These are phyloP conservation scores for Xylaria polymorpha DNA, from an alignment of 2,329 filamentous ascomycete species.

Conservation along the genomic window DNA sequence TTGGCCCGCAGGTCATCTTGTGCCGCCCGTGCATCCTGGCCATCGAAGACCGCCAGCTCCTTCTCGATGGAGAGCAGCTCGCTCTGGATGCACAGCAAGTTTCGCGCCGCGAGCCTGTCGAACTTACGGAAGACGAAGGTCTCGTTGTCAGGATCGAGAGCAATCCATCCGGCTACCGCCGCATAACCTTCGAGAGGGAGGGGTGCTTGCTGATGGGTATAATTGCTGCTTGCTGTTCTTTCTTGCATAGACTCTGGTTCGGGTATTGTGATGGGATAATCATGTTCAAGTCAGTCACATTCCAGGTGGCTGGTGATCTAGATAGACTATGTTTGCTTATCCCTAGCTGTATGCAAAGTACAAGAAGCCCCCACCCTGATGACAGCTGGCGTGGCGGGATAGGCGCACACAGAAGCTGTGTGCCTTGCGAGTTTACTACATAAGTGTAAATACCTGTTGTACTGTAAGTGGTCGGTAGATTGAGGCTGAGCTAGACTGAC, in stretches of 20 bases:
- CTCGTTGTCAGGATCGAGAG: slow-evolving; percentile 26
- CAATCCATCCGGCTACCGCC: slow-evolving; percentile 25
- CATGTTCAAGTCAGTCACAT: no score
- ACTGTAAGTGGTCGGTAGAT: neutral
- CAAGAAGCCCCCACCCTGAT: no score
- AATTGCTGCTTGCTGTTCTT: neutral
- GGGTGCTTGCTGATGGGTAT: neutral
- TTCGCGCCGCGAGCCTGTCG: slow-evolving; percentile 23
- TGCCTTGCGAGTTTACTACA: no score
- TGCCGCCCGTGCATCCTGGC: slow-evolving; percentile 1
- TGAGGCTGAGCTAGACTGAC: slow-evolving; percentile 12
- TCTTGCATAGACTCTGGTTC: neutral
- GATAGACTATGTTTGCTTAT: no score
- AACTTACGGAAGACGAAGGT: slow-evolving; percentile 31
- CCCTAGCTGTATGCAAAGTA: no score
- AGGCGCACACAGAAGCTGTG: no score
- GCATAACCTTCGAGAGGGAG: slow-evolving; percentile 14
- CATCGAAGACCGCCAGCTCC: slow-evolving; percentile 4
- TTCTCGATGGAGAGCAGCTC: slow-evolving; percentile 25
- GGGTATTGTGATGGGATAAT: neutral
- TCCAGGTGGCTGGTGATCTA: no score
- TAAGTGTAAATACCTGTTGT: neutral
- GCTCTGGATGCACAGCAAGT: slow-evolving; percentile 30
- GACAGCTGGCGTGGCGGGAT: no score
- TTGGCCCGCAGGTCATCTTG: slow-evolving; percentile 17